A percentile compares a stretch with the other conserved stretches of the same genome.
These are phyloP conservation scores for Brettanomyces sp. DNA, from an alignment of 805 yeast species.

Conservation along the genomic window DNA sequence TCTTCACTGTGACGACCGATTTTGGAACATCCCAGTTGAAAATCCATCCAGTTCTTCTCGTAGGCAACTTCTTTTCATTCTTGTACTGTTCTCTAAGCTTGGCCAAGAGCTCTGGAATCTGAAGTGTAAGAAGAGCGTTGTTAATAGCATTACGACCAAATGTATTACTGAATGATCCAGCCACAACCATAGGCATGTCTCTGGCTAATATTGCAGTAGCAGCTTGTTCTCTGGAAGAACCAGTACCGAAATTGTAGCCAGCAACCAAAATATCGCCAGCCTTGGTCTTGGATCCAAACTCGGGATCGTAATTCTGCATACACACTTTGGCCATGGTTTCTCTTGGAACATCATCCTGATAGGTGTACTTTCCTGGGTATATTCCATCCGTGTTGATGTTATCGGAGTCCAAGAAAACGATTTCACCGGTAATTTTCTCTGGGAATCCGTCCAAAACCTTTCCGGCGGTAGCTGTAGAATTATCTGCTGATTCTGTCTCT, in stretches of 20 bases:
- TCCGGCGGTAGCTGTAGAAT: slow-evolving; percentile 24
- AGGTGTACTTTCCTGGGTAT: slow-evolving; percentile 97
- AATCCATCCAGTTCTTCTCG: slow-evolving; percentile 91
- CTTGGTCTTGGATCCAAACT: slow-evolving; percentile 70
- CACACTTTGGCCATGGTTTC: slow-evolving; percentile 98
- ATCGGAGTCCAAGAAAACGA: slow-evolving; percentile 93
- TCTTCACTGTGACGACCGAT: slow-evolving; percentile 72
- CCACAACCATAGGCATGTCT: slow-evolving; percentile 85
- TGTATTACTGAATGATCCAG: slow-evolving; percentile 96
- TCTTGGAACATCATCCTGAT: slow-evolving; percentile 92
- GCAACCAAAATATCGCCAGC: slow-evolving; percentile 81
- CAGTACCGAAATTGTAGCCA: slow-evolving; percentile 97
- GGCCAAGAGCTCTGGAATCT: slow-evolving; percentile 79
- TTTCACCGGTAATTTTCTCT: slow-evolving; percentile 76
- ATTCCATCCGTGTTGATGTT: slow-evolving; percentile 97
- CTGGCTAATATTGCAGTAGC: slow-evolving; percentile 96
- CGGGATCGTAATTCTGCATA: slow-evolving; percentile 96
- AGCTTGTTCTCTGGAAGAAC: slow-evolving; percentile 98
- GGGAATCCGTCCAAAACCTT: slow-evolving; percentile 83
- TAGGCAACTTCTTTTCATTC: slow-evolving; percentile 47
- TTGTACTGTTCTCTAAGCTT: slow-evolving; percentile 62
- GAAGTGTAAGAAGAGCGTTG: slow-evolving; percentile 89
- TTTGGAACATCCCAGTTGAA: slow-evolving; percentile 88
- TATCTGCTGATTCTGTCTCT: slow-evolving; percentile 3
- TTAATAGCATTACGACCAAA: slow-evolving; percentile 93